Conservation (phyloP, 208 protist species). For the Crithidia sp. region DNA sequence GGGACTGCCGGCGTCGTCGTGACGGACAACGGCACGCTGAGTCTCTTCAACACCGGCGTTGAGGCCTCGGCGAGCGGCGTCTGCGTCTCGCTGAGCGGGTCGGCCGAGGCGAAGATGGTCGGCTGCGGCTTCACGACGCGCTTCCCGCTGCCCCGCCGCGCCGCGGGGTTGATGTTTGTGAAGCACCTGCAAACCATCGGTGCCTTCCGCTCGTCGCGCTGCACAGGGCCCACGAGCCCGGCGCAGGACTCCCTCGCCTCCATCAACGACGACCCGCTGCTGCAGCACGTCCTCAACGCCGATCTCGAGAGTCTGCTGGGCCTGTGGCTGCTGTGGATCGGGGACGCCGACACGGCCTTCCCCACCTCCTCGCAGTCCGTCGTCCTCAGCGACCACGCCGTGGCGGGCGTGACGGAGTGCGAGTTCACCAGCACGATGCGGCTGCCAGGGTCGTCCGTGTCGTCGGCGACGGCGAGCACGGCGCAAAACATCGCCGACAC, state of each 20-base stretch:
- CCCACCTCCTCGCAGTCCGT: slow-evolving; percentile 37
- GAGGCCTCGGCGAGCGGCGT: slow-evolving; percentile 34
- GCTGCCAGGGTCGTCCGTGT: neutral
- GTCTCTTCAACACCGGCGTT: slow-evolving; percentile 37
- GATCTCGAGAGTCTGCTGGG: slow-evolving; percentile 27
- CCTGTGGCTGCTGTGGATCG: slow-evolving; percentile 22
- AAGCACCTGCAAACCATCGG: slow-evolving; percentile 13
- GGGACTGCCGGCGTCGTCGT: slow-evolving; percentile 36
- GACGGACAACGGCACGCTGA: slow-evolving; percentile 21
- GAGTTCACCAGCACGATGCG: slow-evolving; percentile 30
- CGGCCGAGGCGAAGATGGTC: slow-evolving; percentile 12
- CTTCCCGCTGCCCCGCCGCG: slow-evolving; percentile 15
- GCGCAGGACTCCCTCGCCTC: slow-evolving; percentile 11
- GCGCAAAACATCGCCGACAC: neutral
- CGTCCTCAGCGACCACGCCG: slow-evolving; percentile 27
- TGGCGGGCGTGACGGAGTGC: slow-evolving; percentile 15
- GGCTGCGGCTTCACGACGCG: slow-evolving; percentile 30
- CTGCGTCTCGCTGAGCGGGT: slow-evolving; percentile 35
- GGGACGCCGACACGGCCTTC: slow-evolving; percentile 8
- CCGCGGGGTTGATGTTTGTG: slow-evolving; percentile 9
- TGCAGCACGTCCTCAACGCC: slow-evolving; percentile 10
- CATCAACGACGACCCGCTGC: slow-evolving; percentile 1
- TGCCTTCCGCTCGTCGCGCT: neutral
- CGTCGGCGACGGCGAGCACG: neutral
- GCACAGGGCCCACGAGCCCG: neutral